These are phyloP conservation scores for Aegilops umbellulata DNA, from an alignment of 176 grass and related monocot genomes.

Conservation along the genomic window DNA sequence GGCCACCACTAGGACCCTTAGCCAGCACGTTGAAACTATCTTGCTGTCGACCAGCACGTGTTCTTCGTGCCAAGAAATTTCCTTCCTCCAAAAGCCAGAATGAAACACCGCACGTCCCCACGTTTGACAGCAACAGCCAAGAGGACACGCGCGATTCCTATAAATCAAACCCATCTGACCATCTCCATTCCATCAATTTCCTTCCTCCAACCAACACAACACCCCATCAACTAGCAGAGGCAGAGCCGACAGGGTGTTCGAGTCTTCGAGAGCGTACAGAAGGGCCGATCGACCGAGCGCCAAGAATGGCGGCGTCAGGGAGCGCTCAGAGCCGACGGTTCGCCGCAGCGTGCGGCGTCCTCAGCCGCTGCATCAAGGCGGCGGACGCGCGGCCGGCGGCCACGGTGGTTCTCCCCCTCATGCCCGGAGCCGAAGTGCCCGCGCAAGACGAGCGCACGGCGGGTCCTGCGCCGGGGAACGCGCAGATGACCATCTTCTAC, in stretches of 20 bases:
- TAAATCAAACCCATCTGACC: neutral
- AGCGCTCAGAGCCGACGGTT: conserved; percentile 15
- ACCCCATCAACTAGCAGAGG: neutral
- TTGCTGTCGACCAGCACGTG: no score
- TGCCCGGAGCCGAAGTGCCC: conserved; percentile 19
- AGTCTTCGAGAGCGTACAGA: neutral
- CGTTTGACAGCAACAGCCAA: no score
- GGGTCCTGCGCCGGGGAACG: neutral
- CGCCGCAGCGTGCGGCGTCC: conserved; percentile 40
- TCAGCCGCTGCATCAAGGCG: conserved; percentile 52
- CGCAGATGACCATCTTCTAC: conserved; percentile 65
- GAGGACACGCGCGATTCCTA: neutral
- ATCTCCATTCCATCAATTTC: neutral
- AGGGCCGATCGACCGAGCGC: neutral
- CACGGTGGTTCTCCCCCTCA: neutral
- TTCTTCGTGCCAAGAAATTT: no score
- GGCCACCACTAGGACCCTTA: no score
- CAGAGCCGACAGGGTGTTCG: neutral
- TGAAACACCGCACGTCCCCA: no score
- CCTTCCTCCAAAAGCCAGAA: no score
- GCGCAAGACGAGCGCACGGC: neutral
- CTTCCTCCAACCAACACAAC: neutral
- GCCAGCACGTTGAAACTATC: no score
- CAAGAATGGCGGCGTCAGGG: neutral
- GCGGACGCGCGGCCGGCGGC: neutral